Base-by-base conservation (phyloP, 495 filamentous ascomycete genomes). In the Penicillium egyptiacum region DNA sequence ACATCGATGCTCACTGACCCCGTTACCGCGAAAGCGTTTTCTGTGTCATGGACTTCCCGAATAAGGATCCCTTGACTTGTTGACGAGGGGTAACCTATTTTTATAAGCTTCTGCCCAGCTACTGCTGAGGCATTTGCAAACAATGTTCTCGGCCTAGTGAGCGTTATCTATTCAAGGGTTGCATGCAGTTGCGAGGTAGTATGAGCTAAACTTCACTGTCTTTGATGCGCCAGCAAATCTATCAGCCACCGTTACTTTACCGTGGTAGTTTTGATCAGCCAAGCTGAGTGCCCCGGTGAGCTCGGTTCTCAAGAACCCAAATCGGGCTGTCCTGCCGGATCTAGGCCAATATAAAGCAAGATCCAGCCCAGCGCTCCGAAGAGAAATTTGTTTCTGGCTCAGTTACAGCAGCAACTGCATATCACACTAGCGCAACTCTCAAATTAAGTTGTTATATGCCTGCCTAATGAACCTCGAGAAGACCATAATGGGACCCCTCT, bases 141-240 rank as follows among this genome's bases (percentile, higher is more conserved):
- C 0, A 1, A 0, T 16, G n/a, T 12, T 8, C 17, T 16, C 17
- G 19, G 3, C 19, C 22, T 4, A 30, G n/a, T 28, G 17, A n/a
- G 10, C 9, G 20, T 9, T 20, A 23, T 26, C n/a, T 28, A 49
- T 40, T 17, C 46, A 50, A 51, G 11, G 46, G 55, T 57, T 57
- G 46, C 55, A 57, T 51, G 14, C 20, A 42, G 7, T 25, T 10
- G 6, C 28, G 20, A 57, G 55, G 55, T 57, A 10, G 55, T 26
- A 52, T 45, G 28, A 8, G 47, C 6, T 44, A 20, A 20, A 14
- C 25, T 28, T 28, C 17, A 8, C 4, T 26, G 28, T 49, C 28
- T 55, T 43, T 47, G 33, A 49, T 39, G 31, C 16, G 22, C 30
- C 20, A 37, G 20, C 19, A 14, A 23, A 45, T 16, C 2, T 35